Evolutionary conservation across 139 green algal species (phyloP).

Genomic region (Chlorella sp.): DNA sequence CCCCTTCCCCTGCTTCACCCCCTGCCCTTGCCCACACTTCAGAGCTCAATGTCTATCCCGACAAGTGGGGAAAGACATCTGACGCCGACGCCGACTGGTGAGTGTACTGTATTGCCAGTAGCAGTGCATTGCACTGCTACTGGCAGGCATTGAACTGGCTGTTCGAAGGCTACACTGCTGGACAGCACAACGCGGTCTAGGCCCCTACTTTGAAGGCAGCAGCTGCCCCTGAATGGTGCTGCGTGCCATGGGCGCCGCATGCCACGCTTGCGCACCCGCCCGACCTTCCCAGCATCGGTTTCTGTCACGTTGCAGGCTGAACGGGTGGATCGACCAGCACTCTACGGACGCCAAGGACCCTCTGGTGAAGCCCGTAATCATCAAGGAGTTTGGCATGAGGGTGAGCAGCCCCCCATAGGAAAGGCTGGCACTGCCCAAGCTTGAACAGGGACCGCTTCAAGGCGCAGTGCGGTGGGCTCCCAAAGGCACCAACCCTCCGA

Average conservation of each 20-base stretch:
- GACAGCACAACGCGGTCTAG: no score
- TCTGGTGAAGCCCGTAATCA: conserved; percentile 46
- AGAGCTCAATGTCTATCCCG: conserved; percentile 57
- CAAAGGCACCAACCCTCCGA: no score
- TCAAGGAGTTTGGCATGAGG: conserved; percentile 38
- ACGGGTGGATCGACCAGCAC: conserved; percentile 53
- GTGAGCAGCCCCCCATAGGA: not conserved
- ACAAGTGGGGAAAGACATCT: no score
- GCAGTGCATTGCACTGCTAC: no score
- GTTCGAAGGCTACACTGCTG: not conserved
- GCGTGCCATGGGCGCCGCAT: no score
- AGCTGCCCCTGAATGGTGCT: no score
- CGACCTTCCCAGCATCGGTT: not conserved
- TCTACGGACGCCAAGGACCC: conserved; percentile 21
- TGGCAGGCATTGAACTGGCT: no score
- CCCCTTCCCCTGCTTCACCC: conserved; percentile 37
- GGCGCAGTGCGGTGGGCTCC: not conserved
- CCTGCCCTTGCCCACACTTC: not conserved
- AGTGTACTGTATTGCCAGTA: no score
- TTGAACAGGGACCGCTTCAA: not conserved
- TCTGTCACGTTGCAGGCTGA: not conserved
- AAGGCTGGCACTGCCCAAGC: not conserved
- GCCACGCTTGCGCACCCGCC: no score
- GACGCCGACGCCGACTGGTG: no score
- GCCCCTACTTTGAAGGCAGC: no score